Base-by-base conservation (phyloP, 129 eudicot genomes). In the Saussurea involucrata region DNA sequence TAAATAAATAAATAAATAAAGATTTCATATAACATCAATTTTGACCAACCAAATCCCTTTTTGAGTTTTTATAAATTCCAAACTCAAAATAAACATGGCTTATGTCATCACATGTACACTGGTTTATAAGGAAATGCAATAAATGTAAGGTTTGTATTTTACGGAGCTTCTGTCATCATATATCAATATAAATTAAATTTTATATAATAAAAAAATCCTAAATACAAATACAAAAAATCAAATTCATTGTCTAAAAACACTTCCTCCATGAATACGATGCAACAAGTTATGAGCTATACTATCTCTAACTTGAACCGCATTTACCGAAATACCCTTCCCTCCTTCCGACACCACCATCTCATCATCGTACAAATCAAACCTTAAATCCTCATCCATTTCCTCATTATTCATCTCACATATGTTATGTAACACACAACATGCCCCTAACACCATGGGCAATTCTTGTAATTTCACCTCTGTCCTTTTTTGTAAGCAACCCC, bases 401-500 rank as follows among this genome's bases (percentile, higher is more conserved):
- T 91, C 93, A 22, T 77, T 58, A 31, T 80, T 65, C 82, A 88
- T 86, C 91, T 91, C 97, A 61, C 97, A 91, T 32, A 91, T 86
- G 42, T 91, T 91, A 58, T 91, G 93, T 74, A 90, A 73, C 32
- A 90, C 96, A 70, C 92, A 90, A 44, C 92, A 88, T 20, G 96
- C 96, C 66, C 89, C 92, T 57, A 91, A 85, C 58, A 91, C 89
- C 36, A 87, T 83, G 3, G 97, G 95, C 75, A 89, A 72, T 63
- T 92, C 97, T 77, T 87, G 89, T 42, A 92, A 82, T 69, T 89
- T 92, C 66, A 87, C 82, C 75, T 92, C 97, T 0, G 88, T 83
- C 66, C 97, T 85, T 76, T 85, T 92, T 53, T 82, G 95, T 71
- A 92, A 78, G 79, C 97, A 92, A 61, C 78, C 81, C 95, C 97